These are phyloP conservation scores for Cinnamomum micranthum DNA, from an alignment of 164 flowering plant species.

Conservation along the genomic window DNA sequence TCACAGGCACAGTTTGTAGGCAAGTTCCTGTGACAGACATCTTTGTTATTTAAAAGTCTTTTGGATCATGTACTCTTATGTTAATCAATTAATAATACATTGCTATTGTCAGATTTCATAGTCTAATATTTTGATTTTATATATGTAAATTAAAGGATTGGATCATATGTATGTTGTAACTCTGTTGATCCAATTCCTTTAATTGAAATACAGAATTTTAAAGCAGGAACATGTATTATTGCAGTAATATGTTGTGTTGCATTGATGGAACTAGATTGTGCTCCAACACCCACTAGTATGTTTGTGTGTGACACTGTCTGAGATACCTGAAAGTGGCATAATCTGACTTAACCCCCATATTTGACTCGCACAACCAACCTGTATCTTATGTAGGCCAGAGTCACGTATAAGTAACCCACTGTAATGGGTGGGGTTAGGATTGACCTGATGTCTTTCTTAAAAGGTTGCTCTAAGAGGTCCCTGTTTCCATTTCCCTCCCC, in stretches of 20 bases:
- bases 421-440: too few relatives aligned
- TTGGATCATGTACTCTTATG: slow-evolving; percentile 3
- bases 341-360: too few relatives aligned
- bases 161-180: background rate
- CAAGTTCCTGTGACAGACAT: slow-evolving; percentile 1
- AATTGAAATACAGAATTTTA: background rate
- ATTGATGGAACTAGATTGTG: too few relatives aligned
- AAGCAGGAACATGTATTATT: background rate
- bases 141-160: background rate
- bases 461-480: too few relatives aligned
- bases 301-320: too few relatives aligned
- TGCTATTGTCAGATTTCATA: background rate
- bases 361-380: too few relatives aligned
- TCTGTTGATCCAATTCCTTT: background rate
- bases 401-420: too few relatives aligned
- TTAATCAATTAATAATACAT: slow-evolving; percentile 1
- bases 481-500: too few relatives aligned
- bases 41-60: background rate
- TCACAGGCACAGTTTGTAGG: background rate
- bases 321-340: too few relatives aligned
- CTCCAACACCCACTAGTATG: too few relatives aligned
- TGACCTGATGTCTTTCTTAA: too few relatives aligned
- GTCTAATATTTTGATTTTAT: background rate
- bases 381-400: too few relatives aligned
- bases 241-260: background rate